Evolutionary conservation across 2,329 filamentous ascomycete species (phyloP), one percentile per base, ranked within the genome.

Genomic region (Arthrobotrys entomopaga): DNA sequence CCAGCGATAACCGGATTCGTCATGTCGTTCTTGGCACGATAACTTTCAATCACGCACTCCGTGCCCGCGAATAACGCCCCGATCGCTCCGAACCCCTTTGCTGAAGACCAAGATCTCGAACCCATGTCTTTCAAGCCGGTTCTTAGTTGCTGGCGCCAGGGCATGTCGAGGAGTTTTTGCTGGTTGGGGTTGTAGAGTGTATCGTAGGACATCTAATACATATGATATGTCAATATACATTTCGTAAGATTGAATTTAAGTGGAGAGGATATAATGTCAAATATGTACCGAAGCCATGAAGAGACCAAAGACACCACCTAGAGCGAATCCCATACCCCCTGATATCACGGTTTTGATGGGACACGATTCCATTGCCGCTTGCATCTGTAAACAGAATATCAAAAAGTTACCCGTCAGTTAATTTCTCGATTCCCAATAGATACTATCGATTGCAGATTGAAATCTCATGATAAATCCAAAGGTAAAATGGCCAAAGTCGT

Each of bases 101-200:
- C 95, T 54, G 90, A 92, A 76, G 89, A 90, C 82, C 86, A 91
- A 3, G 92, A 94, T 11, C 92, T 88, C 76, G 86, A 83, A 77
- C 95, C 95, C 93, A 99, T 98, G 82, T 99, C 95, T 82, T 91
- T 93, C 84, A 99, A 92, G 61, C 95, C 95, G 79, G 87, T 83
- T 76, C 88, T 88, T 63, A 99, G 86, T 82, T 98, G 95, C 81
- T 97, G 88, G 52, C 89, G 87, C 77, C 94, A 86, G 26, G 95
- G 93, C 19, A 99, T 88, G 76, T 86, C 83, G 73, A 85, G 82
- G 77, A 89, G 83, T 72, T 84, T 84, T 65, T 82, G 82, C n/a
- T 85, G 84, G 54, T 84, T 81, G 22, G 77, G 61, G 48, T 60
- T 19, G 67, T 65, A 72, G 16, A 77, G 75, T 0, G 93, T 97